phyloP scores from a whole-genome alignment of 345 rosid genomes.

The Sonneratia alba region DNA sequence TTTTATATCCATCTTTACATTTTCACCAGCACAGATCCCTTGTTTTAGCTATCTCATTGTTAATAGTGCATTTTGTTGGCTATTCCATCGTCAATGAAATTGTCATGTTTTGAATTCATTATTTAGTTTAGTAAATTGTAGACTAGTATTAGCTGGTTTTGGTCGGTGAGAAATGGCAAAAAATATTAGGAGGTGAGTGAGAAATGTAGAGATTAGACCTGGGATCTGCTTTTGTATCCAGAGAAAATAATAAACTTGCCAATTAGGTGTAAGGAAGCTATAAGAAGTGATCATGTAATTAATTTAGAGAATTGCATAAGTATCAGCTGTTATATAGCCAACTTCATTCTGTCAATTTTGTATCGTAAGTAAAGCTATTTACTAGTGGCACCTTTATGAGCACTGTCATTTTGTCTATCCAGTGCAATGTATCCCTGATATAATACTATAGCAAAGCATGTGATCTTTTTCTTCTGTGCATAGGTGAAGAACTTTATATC shows the following conservation, averaged over 20 bases:
- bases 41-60: background rate
- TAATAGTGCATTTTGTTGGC: background rate
- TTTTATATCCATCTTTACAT: background rate
- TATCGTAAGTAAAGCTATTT: no score
- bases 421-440: background rate
- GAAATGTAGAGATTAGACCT: no score
- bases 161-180: background rate
- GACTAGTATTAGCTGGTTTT: background rate
- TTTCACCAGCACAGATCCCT: background rate
- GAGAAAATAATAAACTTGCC: no score
- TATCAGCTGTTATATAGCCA: background rate
- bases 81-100: background rate
- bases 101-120: background rate
- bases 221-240: no score
- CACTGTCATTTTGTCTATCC: no score
- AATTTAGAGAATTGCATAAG: background rate
- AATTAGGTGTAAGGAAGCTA: background rate
- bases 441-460: background rate
- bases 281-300: background rate
- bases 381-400: no score
- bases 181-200: no score
- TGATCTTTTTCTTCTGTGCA: slow-evolving; percentile 5
- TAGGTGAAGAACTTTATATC: slow-evolving; percentile 82
- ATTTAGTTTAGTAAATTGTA: background rate
- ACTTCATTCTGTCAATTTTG: background rate